A percentile compares a stretch with the other conserved stretches of the same genome.
Evolutionary conservation across 2,329 filamentous ascomycete species (phyloP).

Genomic region (Aspergillus amoenus): DNA sequence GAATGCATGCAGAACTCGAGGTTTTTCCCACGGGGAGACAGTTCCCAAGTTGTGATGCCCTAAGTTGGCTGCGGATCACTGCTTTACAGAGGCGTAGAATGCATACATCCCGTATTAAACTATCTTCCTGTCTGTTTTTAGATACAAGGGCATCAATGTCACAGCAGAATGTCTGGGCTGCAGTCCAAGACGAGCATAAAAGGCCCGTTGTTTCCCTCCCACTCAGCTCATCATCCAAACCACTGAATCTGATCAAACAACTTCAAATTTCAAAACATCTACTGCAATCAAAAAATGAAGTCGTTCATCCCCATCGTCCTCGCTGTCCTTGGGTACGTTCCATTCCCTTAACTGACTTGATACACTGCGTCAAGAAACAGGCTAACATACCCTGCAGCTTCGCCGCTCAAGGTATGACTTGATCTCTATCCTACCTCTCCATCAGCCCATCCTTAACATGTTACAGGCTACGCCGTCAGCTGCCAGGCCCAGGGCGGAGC

Average conservation of each 20-base stretch:
- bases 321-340: not conserved
- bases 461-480: slow-evolving; percentile 3
- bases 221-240: not conserved
- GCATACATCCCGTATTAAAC: not conserved
- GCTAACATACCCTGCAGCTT: not conserved
- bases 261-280: not conserved
- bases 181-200: not conserved
- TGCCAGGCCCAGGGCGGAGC: slow-evolving; percentile 2
- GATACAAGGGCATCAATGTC: not conserved
- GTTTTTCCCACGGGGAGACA: too few species aligned
- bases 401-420: slow-evolving; percentile 2
- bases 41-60: not conserved
- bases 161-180: not conserved
- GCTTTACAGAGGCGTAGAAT: not conserved
- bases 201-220: not conserved
- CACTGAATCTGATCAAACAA: not conserved
- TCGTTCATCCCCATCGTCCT: not conserved
- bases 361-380: too few species aligned
- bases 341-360: not conserved
- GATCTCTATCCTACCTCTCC: not conserved
- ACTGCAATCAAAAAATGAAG: not conserved
- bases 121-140: not conserved
- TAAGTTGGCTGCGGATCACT: not conserved
- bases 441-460: not conserved
- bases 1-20: not conserved